These are phyloP conservation scores for Cladosporium sp. DNA, from an alignment of 2,329 filamentous ascomycete species.

Conservation along the genomic window DNA sequence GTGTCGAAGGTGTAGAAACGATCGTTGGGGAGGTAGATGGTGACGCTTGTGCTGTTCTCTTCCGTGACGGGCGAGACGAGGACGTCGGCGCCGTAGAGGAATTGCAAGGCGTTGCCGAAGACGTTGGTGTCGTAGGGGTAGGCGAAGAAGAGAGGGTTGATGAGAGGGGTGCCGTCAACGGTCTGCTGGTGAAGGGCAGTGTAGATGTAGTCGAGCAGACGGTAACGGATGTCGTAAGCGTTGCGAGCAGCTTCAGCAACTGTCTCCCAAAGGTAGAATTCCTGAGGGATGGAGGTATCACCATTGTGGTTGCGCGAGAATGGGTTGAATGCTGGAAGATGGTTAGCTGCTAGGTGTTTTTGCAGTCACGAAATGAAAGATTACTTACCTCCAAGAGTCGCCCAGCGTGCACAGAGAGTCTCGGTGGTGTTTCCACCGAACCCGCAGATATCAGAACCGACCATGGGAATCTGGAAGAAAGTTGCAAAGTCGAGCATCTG, in stretches of 20 bases:
- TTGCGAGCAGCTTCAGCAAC: constrained; percentile 60
- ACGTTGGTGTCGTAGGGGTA: constrained; percentile 57
- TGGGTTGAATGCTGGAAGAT: constrained; percentile 55
- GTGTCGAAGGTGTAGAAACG: constrained; percentile 56
- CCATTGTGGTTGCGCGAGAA: constrained; percentile 71
- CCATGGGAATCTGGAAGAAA: constrained; percentile 38
- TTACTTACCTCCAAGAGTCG: constrained; percentile 49
- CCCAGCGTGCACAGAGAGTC: constrained; percentile 67
- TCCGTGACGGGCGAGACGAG: constrained; percentile 51
- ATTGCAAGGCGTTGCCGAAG: constrained; percentile 47
- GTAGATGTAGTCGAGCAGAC: constrained; percentile 70
- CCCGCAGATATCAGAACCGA: constrained; percentile 64
- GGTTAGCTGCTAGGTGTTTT: neutral
- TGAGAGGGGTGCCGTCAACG: constrained; percentile 56
- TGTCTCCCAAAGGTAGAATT: constrained; percentile 64
- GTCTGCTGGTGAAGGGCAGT: constrained; percentile 60
- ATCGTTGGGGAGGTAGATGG: constrained; percentile 52
- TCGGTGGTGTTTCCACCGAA: constrained; percentile 64
- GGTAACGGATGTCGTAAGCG: constrained; percentile 65
- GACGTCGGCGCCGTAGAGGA: constrained; percentile 54
- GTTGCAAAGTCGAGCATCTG: constrained; percentile 40
- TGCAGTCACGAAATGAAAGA: neutral
- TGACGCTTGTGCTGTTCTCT: constrained; percentile 46
- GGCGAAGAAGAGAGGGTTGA: constrained; percentile 65
- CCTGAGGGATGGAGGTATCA: constrained; percentile 51